Evolutionary conservation across 2,329 filamentous ascomycete species (phyloP), one percentile per base, ranked within the genome.

Genomic region (Phoma sp.): DNA sequence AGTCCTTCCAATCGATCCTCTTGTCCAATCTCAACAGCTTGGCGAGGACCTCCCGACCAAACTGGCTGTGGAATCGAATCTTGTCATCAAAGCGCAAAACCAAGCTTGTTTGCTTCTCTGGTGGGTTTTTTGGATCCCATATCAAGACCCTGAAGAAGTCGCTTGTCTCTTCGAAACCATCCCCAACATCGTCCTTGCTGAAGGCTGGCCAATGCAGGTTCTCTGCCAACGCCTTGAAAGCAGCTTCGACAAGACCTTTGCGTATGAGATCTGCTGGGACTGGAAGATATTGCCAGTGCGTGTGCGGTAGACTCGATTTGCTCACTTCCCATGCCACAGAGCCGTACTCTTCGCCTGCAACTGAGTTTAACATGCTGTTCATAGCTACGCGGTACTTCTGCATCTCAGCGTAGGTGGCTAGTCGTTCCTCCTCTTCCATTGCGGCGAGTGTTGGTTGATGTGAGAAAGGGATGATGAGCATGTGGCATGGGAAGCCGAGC

Each of bases 301-400:
- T 83, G 72, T 99, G 95, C 50, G 98, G 87, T 48, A 95, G 92
- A 45, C 84, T 84, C 4, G 81, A 82, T 43, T 92, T 88, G 70
- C 88, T 93, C 66, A 99, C 93, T 76, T 98, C 95, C 87, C 92
- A 99, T 0, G 92, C 95, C 1, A 98, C 89, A 2, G 87, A 85
- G 14, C 93, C 95, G 1, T 97, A 85, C 59, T 83, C 83, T 58
- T 83, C 73, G 12, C 64, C 69, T 34, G 78, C 68, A 77, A 71
- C 69, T 20, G 77, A 72, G 42, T 73, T 75, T 11, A 97, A 80
- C 90, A 97, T 96, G 38, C 81, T 81, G 69, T 96, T 92, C 40
- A 98, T 80, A 0, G 90, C 81, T 42, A 84, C 80, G 34, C 89
- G 88, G 76, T 96, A 97, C 37, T 84, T 87, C 14, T 82, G 84